Evolutionary conservation across 352 stramenopile genomes (phyloP), one percentile per base, ranked within the genome.

Genomic region (Phytophthora kernoviae): DNA sequence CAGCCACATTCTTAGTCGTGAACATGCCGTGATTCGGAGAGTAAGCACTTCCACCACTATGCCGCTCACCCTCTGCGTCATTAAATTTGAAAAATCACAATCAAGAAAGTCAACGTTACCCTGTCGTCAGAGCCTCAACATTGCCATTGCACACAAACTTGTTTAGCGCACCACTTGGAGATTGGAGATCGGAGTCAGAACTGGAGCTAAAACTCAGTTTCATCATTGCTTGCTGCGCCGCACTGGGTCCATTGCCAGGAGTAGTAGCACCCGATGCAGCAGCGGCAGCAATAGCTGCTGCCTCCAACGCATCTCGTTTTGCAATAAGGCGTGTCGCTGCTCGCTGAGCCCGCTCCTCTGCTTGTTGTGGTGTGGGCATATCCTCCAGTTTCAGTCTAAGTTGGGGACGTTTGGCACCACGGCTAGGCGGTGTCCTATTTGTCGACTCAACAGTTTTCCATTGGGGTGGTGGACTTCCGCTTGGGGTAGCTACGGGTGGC

Each of bases 21-120:
- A 95, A 94, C 81, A 91, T 92, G 36, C 87, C 87, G 39, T 93
- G 82, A 60, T 93, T 95, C 1, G 87, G 87, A 41, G 87, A 95
- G 58, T 94, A 95, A 24, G 84, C 83, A 56, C 87, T 94, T n/a
- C 83, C 80, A 27, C 62, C 75, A 44, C 87, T 93, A 58, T 88
- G 79, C 0, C 87, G 67, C 15, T 70, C 83, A 54, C 64, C 51
- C 41, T 84, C 70, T 84, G n/a, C n/a, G 42, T 37, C 15, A 56
- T 47, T 20, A 14, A 24, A 39, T 34, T 18, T 41, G 26, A 4
- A 5, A 44, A 21, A 43, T 17, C 10, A 18, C 37, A 43, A 15
- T 21, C 15, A 43, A 21, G 12, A 43, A 18, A 43, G 37, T 43
- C n/a, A 43, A 14, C n/a, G 21, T 20, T 2, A 43, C 37, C 9